phyloP scores from a whole-genome alignment of 2,329 filamentous ascomycete species.

The Talaromyces sp. region DNA sequence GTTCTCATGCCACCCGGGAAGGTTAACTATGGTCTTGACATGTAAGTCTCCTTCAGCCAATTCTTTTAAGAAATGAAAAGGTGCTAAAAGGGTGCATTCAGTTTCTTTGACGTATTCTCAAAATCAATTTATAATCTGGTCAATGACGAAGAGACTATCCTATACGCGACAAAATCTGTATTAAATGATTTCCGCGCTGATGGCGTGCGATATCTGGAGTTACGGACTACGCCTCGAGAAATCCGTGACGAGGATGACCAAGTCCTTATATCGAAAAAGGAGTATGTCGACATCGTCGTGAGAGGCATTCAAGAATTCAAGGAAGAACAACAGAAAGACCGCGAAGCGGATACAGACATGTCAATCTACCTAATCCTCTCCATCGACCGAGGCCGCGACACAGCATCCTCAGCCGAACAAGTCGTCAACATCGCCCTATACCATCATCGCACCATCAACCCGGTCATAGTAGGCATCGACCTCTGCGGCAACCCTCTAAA shows the following conservation, averaged over 20 bases:
- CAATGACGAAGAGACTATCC: constrained; percentile 60
- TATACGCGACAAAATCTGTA: constrained; percentile 64
- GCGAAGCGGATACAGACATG: constrained; percentile 42
- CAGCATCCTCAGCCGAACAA: constrained; percentile 58
- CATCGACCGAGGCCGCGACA: constrained; percentile 64
- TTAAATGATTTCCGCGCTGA: constrained; percentile 66
- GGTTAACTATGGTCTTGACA: constrained; percentile 67
- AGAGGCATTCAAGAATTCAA: constrained; percentile 59
- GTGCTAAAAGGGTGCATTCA: constrained; percentile 30
- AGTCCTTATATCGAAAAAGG: constrained; percentile 56
- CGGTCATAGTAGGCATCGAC: constrained; percentile 67
- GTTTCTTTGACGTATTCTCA: constrained; percentile 76
- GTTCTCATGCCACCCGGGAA: constrained; percentile 68
- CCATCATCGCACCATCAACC: constrained; percentile 49
- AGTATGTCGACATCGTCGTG: constrained; percentile 67
- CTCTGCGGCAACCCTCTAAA: constrained; percentile 72
- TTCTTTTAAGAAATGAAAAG: not conserved
- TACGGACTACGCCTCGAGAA: constrained; percentile 74
- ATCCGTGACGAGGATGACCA: constrained; percentile 42
- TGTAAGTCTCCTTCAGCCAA: constrained; percentile 48
- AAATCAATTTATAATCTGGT: constrained; percentile 77
- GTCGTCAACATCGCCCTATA: constrained; percentile 63
- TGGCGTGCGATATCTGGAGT: constrained; percentile 73
- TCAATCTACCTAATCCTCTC: constrained; percentile 69
- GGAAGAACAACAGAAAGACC: constrained; percentile 17